Conservation (phyloP, 768 basidiomycete genomes). For the Macrolepiota fuliginosa region DNA sequence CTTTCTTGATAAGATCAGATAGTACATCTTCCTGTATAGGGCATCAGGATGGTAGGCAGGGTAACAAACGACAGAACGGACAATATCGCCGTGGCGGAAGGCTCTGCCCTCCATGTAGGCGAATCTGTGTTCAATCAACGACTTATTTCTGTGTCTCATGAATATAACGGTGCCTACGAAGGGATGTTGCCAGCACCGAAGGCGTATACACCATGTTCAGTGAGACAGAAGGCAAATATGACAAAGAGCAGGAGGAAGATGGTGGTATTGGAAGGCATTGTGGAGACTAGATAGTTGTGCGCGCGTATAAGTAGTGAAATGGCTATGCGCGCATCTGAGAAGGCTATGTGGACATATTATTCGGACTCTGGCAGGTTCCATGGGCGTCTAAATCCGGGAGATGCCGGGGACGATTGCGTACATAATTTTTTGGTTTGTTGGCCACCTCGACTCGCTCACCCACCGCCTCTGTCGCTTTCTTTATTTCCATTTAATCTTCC, state of each 20-base stretch:
- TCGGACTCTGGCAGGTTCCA: not conserved
- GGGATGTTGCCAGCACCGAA: constrained; percentile 91
- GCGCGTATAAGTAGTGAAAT: not conserved
- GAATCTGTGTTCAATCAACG: constrained; percentile 43
- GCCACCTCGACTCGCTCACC: constrained; percentile 12
- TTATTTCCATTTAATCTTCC: constrained; percentile 24
- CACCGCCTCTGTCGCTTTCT: constrained; percentile 16
- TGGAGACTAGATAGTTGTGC: not conserved
- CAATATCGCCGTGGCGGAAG: constrained; percentile 89
- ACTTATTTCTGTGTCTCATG: constrained; percentile 16
- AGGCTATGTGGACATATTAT: not conserved
- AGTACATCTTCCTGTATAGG: constrained; percentile 62
- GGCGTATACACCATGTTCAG: constrained; percentile 59
- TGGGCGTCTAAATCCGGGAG: constrained; percentile 10
- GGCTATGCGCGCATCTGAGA: not conserved
- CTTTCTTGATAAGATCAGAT: constrained; percentile 55
- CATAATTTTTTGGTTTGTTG: constrained; percentile 15
- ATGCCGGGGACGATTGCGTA: constrained; percentile 17
- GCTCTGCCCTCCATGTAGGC: constrained; percentile 86
- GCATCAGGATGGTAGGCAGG: constrained; percentile 12
- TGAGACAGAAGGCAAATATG: constrained; percentile 54
- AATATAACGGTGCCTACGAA: constrained; percentile 37
- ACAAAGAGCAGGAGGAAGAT: constrained; percentile 45
- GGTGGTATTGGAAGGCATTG: constrained; percentile 33
- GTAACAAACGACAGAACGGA: constrained; percentile 28